Conservation (phyloP, 129 eudicot species). For the Sambucus nigra region DNA sequence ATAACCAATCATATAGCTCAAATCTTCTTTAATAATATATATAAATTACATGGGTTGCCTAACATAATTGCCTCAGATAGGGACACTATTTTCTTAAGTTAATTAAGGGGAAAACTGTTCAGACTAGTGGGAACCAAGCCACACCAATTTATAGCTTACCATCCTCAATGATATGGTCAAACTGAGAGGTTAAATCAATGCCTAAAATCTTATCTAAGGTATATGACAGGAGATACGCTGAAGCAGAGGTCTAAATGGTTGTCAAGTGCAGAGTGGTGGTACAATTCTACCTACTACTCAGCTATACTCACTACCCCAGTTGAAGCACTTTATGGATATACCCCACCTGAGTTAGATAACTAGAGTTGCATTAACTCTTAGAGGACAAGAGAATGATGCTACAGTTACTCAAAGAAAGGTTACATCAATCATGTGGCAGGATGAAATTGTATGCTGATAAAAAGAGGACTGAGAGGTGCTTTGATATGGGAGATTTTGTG, state of each 20-base stretch:
- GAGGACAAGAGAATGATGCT: too few species aligned
- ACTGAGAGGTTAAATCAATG: too few species aligned
- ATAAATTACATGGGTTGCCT: not conserved
- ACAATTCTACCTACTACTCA: not conserved
- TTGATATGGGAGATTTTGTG: too few species aligned
- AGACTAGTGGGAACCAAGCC: not conserved
- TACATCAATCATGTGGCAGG: too few species aligned
- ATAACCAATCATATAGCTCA: not conserved
- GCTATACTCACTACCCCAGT: not conserved
- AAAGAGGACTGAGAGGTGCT: too few species aligned
- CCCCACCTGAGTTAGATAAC: not conserved
- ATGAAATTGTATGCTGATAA: too few species aligned
- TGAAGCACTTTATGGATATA: not conserved
- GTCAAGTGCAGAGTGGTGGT: too few species aligned
- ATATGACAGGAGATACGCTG: not conserved
- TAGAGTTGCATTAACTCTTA: too few species aligned
- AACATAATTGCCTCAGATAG: not conserved
- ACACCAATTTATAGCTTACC: not conserved
- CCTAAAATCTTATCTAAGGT: not conserved
- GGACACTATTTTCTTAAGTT: not conserved
- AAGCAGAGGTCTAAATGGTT: not conserved
- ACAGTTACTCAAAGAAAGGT: too few species aligned
- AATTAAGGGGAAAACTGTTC: not conserved
- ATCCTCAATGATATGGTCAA: slow-evolving; percentile 4
- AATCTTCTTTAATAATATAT: not conserved